phyloP scores from a whole-genome alignment of 805 yeast genomes.

The Cyberlindnera americana region DNA sequence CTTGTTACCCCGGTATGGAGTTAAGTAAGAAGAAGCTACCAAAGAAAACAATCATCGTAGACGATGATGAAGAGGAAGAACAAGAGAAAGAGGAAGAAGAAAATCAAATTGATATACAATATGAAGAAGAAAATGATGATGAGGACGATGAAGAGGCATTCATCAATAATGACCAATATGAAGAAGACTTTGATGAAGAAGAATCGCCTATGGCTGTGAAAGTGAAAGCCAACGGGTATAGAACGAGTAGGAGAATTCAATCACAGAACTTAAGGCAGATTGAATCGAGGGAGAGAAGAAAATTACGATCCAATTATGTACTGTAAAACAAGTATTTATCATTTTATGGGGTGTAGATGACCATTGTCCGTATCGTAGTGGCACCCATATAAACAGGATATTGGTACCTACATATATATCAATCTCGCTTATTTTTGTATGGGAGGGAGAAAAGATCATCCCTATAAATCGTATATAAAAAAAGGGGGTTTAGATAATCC shows the following conservation, averaged over 20 bases:
- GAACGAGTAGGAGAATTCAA: conserved; percentile 23
- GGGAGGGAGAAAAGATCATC: no score
- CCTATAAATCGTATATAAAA: no score
- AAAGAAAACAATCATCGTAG: conserved; percentile 27
- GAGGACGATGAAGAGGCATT: conserved; percentile 1
- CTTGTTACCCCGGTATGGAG: conserved; percentile 38
- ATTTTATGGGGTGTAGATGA: no score
- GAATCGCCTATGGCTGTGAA: conserved; percentile 15
- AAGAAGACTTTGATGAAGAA: conserved; percentile 16
- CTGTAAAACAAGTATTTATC: not conserved
- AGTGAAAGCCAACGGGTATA: conserved; percentile 15
- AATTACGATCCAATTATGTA: conserved; percentile 14
- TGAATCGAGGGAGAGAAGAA: conserved; percentile 18
- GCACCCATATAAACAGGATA: no score
- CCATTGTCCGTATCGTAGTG: no score
- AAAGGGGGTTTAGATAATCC: no score
- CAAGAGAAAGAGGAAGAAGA: conserved; percentile 13
- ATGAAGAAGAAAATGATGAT: conserved; percentile 18
- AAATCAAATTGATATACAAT: no score
- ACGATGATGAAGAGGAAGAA: conserved; percentile 20
- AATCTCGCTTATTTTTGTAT: no score
- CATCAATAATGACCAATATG: conserved; percentile 13
- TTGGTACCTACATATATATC: no score
- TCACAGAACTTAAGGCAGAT: conserved; percentile 24
- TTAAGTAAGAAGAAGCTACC: conserved; percentile 21